Base-by-base conservation (phyloP, 2,329 filamentous ascomycete species). In the Penicillium brevicompactum region DNA sequence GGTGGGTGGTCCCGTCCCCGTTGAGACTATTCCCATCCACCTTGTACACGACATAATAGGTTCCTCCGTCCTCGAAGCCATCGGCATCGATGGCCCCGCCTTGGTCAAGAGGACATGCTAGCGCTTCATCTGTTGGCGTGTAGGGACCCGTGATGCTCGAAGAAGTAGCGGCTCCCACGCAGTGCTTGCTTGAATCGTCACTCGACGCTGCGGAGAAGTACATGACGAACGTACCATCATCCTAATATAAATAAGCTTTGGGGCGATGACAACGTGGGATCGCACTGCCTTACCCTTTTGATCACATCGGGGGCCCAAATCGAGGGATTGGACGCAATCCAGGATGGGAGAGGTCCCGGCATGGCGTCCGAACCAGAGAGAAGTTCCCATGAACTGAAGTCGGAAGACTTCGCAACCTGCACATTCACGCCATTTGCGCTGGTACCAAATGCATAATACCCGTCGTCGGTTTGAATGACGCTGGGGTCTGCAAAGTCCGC, bases 71-170 rank as follows among this genome's bases (percentile, higher is more conserved):
- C 4, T 72, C 63, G 66, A 84, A 86, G 4, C 81, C 82, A 1
- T 82, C 74, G 1, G 84, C 75, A 66, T 87, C 85, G 58, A 87
- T 87, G 32, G 82, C 80, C 46, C 84, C 84, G 24, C 84, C 84
- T 51, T 76, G 63, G 5, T 69, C 68, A 8, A 78, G 62, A 5
- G 80, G 77, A 58, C 84, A 87, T 30, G 77, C 78, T 30, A 84
- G 71, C 1, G 79, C 76, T 27, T 71, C 62, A 4, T 72, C 62
- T n/a, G 72, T 61, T 2, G 82, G 74, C 2, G 57, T 66, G 60
- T 82, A 86, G 0, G 83, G 82, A 0, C 84, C 83, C 2, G 70
- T 63, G 30, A 81, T 69, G 14, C 66, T 70, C 13, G 70, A 57
- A 0, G 81, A 75, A 3, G 76, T 78, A 1, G 83, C 84, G 2